Percentiles rank a stretch among this genome's conserved stretches.
These are phyloP conservation scores for Beauveria sp. DNA, from an alignment of 2,329 filamentous ascomycete genomes.

Conservation along the genomic window DNA sequence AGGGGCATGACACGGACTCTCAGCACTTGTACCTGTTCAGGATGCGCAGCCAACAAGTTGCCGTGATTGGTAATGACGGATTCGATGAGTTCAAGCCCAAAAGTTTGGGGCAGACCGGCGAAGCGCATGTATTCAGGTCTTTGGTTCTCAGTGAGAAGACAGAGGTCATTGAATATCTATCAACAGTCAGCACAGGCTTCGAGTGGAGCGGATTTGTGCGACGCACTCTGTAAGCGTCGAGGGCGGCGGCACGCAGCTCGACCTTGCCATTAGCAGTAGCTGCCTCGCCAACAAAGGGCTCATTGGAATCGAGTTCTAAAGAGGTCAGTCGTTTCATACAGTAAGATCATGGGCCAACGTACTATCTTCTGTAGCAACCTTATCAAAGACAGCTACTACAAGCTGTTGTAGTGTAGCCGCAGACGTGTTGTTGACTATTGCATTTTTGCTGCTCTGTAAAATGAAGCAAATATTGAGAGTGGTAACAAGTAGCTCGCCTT, in stretches of 20 bases:
- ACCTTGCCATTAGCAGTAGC: slow-evolving; percentile 57
- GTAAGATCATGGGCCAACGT: slow-evolving; percentile 24
- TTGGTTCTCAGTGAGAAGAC: slow-evolving; percentile 77
- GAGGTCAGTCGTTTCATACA: slow-evolving; percentile 13
- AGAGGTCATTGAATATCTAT: slow-evolving; percentile 81
- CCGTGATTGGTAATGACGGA: slow-evolving; percentile 81
- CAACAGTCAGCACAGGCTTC: slow-evolving; percentile 11
- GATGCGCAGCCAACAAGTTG: slow-evolving; percentile 68
- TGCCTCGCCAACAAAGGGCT: slow-evolving; percentile 57
- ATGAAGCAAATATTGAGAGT: slow-evolving; percentile 87
- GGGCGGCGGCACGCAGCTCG: slow-evolving; percentile 64
- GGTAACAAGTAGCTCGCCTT: slow-evolving; percentile 72
- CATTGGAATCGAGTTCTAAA: slow-evolving; percentile 38
- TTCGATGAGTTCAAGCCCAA: slow-evolving; percentile 86
- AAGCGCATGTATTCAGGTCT: slow-evolving; percentile 76
- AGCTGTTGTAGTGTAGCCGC: slow-evolving; percentile 95
- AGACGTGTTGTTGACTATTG: slow-evolving; percentile 89
- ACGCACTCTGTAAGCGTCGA: slow-evolving; percentile 72
- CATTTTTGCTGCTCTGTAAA: slow-evolving; percentile 84
- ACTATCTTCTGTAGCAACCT: slow-evolving; percentile 77
- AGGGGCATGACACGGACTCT: slow-evolving; percentile 75
- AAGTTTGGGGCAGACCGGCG: slow-evolving; percentile 68
- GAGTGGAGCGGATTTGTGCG: background rate
- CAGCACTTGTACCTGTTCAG: slow-evolving; percentile 74
- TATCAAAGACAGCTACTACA: slow-evolving; percentile 87